phyloP scores from a whole-genome alignment of 1,284 basidiomycete genomes.

The Sporisorium scitamineum region DNA sequence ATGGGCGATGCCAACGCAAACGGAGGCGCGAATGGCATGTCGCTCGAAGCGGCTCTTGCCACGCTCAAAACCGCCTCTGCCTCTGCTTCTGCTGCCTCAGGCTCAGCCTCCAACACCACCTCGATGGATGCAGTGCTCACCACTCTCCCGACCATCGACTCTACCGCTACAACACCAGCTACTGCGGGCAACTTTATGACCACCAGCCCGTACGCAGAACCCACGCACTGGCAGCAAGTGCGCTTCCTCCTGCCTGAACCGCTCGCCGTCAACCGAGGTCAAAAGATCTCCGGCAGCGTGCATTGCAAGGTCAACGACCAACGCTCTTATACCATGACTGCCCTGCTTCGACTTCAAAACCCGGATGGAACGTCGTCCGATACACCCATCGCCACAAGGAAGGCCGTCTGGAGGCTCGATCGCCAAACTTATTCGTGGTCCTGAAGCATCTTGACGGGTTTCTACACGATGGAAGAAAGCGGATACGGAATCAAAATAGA shows the following conservation, averaged over 20 bases:
- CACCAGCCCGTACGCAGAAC: conserved; percentile 62
- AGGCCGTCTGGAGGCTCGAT: conserved; percentile 61
- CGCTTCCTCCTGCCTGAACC: conserved; percentile 63
- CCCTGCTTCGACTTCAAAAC: conserved; percentile 30
- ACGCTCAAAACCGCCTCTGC: conserved; percentile 12
- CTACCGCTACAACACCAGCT: conserved; percentile 1
- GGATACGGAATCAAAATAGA: not conserved
- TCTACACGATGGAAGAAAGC: too few species aligned
- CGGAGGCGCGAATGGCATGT: conserved; percentile 6
- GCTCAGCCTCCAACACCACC: conserved; percentile 1
- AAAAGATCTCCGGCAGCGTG: conserved; percentile 58
- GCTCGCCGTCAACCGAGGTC: conserved; percentile 62
- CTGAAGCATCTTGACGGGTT: too few species aligned
- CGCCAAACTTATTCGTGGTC: conserved; percentile 66
- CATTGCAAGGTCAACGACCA: conserved; percentile 62
- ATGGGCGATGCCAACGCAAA: conserved; percentile 19
- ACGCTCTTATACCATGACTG: conserved; percentile 60
- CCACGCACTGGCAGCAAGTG: conserved; percentile 68
- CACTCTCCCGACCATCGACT: conserved; percentile 35
- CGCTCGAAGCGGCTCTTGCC: conserved; percentile 17
- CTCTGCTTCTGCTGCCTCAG: not conserved
- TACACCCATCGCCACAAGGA: conserved; percentile 23
- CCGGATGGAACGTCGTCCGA: conserved; percentile 30
- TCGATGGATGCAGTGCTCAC: conserved; percentile 18
- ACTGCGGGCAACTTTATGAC: conserved; percentile 55